Conservation (phyloP, 805 yeast genomes). For the Suhomyces kilbournensis region DNA sequence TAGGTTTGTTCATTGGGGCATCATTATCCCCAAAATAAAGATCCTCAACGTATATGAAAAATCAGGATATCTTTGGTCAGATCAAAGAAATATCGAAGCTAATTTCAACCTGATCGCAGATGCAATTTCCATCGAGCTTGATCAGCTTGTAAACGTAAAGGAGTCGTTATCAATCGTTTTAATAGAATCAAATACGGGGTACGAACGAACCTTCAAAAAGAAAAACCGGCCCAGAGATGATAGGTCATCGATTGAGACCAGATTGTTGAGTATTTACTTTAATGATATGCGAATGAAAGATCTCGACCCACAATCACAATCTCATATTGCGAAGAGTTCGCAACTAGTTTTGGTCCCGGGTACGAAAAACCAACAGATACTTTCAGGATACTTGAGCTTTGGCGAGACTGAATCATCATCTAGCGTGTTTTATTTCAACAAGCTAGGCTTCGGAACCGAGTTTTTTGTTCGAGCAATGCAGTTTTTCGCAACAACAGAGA, state of each 20-base stretch:
- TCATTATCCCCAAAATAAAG: constrained; percentile 17
- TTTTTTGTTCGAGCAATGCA: constrained; percentile 17
- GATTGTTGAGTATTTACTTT: background rate
- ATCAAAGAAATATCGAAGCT: background rate
- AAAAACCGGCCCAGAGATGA: background rate
- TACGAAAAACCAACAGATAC: background rate
- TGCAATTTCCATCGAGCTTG: constrained; percentile 18
- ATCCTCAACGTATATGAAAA: constrained; percentile 21
- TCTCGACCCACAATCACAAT: background rate
- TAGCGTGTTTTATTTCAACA: background rate
- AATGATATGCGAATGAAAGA: background rate
- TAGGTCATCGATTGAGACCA: background rate
- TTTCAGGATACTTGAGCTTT: background rate
- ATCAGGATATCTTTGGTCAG: constrained; percentile 20
- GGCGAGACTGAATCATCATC: background rate
- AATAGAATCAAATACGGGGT: background rate
- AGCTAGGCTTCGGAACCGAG: constrained; percentile 7
- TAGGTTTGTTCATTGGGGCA: constrained; percentile 27
- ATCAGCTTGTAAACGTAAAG: constrained; percentile 10
- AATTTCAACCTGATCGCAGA: constrained; percentile 13
- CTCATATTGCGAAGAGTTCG: background rate
- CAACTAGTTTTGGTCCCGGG: background rate
- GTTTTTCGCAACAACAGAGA: constrained; percentile 6
- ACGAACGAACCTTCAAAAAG: background rate
- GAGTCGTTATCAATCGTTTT: background rate